Conservation (phyloP, 768 basidiomycete species). For the Russula griseocarnosa region DNA sequence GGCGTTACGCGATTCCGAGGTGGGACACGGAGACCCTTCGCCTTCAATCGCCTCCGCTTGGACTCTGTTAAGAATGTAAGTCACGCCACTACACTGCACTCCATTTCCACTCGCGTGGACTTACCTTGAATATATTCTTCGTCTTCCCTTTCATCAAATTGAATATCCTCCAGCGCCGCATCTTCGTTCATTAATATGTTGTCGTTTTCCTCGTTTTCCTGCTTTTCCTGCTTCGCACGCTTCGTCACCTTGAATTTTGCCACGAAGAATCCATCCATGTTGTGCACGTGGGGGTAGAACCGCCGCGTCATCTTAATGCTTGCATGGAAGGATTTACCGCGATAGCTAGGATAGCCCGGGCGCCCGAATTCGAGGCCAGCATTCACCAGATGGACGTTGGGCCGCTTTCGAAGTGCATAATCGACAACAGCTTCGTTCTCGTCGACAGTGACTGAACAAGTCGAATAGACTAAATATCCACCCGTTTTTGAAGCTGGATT, state of each 20-base stretch:
- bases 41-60: slow-evolving; percentile 71
- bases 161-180: slow-evolving; percentile 31
- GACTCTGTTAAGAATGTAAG: slow-evolving; percentile 45
- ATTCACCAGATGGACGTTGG: slow-evolving; percentile 87
- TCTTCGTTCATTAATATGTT: slow-evolving; percentile 33
- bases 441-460: slow-evolving; percentile 96
- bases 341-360: slow-evolving; percentile 84
- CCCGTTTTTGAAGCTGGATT: slow-evolving; percentile 86
- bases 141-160: slow-evolving; percentile 40
- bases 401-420: slow-evolving; percentile 92
- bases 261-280: slow-evolving; percentile 99
- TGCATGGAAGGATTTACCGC: slow-evolving; percentile 84
- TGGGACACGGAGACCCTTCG: slow-evolving; percentile 65
- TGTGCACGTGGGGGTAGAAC: slow-evolving; percentile 96
- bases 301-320: slow-evolving; percentile 77
- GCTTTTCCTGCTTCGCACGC: slow-evolving; percentile 49
- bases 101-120: slow-evolving; percentile 29
- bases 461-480: slow-evolving; percentile 95
- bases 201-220: slow-evolving; percentile 32
- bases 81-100: slow-evolving; percentile 6
- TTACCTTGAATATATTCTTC: slow-evolving; percentile 72
- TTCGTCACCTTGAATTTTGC: slow-evolving; percentile 97
- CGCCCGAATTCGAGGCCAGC: slow-evolving; percentile 91
- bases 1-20: slow-evolving; percentile 42
- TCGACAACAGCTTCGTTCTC: slow-evolving; percentile 98